Percentiles rank a stretch among this genome's conserved stretches.
These are phyloP conservation scores for Solanum sitiens DNA, from an alignment of 257 asterid species.

Conservation along the genomic window DNA sequence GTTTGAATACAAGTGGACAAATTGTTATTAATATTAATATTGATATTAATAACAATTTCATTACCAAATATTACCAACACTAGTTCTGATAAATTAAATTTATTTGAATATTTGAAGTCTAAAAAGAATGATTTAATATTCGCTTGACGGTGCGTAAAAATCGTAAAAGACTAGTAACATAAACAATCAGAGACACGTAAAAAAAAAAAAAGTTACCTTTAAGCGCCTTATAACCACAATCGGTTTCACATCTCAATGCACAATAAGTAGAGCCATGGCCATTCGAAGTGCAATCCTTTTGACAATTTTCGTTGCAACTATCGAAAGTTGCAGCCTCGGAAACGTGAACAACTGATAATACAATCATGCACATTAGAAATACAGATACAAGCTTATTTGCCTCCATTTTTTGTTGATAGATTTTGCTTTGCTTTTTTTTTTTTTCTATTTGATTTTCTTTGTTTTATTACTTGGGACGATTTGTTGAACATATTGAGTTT, in stretches of 20 bases:
- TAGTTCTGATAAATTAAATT: background rate
- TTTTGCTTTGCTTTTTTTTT: background rate
- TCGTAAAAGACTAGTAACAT: no score
- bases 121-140: background rate
- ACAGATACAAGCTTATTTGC: background rate
- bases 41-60: background rate
- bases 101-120: background rate
- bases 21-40: background rate
- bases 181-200: background rate
- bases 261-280: constrained; percentile 1
- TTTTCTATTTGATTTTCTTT: background rate
- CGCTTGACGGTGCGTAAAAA: no score
- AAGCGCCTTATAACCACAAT: background rate
- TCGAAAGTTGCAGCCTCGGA: background rate
- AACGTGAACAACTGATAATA: background rate
- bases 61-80: background rate
- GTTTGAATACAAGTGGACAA: background rate
- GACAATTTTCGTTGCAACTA: background rate
- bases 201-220: background rate
- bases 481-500: background rate
- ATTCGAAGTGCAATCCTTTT: background rate
- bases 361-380: constrained; percentile 4
- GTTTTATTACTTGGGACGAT: background rate
- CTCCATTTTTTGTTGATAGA: background rate
- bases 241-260: constrained; percentile 2